Evolutionary conservation across 805 yeast genomes (phyloP).

Genomic region (Candida ipomoeae): DNA sequence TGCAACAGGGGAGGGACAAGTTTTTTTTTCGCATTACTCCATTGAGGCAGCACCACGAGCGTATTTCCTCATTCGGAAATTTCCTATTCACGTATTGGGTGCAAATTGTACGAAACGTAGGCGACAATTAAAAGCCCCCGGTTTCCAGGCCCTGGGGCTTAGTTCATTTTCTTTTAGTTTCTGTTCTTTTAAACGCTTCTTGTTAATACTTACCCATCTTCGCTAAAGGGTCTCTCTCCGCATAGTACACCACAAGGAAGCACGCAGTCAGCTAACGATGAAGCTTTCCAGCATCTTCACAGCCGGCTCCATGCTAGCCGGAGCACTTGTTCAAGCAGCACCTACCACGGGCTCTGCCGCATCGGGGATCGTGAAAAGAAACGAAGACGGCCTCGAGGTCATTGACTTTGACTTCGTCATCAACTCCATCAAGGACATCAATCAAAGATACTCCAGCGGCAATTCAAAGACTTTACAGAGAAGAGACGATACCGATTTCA

Average conservation of each 20-base stretch:
- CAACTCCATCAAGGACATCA: constrained; percentile 10
- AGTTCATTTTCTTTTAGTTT: not conserved
- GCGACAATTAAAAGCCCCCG: constrained; percentile 6
- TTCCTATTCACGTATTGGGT: constrained; percentile 11
- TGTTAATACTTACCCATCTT: not conserved
- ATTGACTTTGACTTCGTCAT: constrained; percentile 17
- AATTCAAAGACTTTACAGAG: constrained; percentile 10
- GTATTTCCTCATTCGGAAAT: constrained; percentile 14
- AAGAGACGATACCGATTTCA: constrained; percentile 17
- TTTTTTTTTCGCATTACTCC: constrained; percentile 5
- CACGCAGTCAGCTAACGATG: constrained; percentile 13
- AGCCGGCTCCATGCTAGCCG: constrained; percentile 16
- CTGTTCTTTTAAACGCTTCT: not conserved
- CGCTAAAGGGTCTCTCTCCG: not conserved
- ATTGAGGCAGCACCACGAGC: constrained; percentile 5
- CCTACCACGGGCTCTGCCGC: constrained; percentile 16
- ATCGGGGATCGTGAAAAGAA: constrained; percentile 12
- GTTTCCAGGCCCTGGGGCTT: constrained; percentile 7
- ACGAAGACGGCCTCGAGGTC: constrained; percentile 10
- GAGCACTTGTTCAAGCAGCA: constrained; percentile 22
- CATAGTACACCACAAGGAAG: not conserved
- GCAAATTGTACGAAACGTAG: constrained; percentile 6
- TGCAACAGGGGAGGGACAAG: not conserved
- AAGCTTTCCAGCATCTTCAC: constrained; percentile 18
- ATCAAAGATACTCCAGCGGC: constrained; percentile 9